Evolutionary conservation across 1,284 basidiomycete species (phyloP).

Genomic region (Irpex lacteus): DNA sequence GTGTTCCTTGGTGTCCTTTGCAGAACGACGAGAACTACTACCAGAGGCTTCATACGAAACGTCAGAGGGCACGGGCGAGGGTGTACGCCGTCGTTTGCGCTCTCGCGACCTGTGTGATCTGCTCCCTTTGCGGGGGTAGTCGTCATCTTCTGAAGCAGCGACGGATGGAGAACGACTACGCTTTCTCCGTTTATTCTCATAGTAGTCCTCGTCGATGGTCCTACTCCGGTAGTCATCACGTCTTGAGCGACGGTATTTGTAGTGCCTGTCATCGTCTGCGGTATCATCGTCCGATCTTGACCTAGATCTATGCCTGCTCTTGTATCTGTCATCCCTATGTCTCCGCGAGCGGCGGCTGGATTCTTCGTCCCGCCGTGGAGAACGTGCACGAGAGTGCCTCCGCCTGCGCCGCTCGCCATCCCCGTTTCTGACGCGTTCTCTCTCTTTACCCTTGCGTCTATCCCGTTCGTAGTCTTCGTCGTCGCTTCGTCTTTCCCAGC

Average conservation of each 20-base stretch:
- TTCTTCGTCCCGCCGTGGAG: constrained; percentile 5
- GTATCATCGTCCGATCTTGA: constrained; percentile 6
- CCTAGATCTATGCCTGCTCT: constrained; percentile 2
- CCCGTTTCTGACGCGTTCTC: constrained; percentile 9
- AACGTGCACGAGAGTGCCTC: constrained; percentile 12
- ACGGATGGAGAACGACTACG: constrained; percentile 5
- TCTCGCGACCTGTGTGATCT: background rate
- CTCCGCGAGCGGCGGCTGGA: constrained; percentile 4
- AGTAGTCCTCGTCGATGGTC: constrained; percentile 8
- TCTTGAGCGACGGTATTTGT: constrained; percentile 8
- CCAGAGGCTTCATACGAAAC: background rate
- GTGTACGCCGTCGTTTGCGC: background rate
- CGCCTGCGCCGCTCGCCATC: constrained; percentile 5
- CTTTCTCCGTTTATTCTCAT: constrained; percentile 17
- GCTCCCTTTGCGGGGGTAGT: background rate
- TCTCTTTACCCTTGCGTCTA: constrained; percentile 15
- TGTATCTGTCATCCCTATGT: constrained; percentile 4
- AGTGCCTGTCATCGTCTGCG: constrained; percentile 9
- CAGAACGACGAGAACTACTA: background rate
- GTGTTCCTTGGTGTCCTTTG: background rate
- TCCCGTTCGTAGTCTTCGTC: constrained; percentile 36
- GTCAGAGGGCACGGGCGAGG: background rate
- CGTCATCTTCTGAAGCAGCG: background rate
- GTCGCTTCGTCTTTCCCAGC: constrained; percentile 37
- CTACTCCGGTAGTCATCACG: constrained; percentile 2